Evolutionary conservation across 352 stramenopile species (phyloP), one percentile per base, ranked within the genome.

Genomic region (Sclerospora graminicola): DNA sequence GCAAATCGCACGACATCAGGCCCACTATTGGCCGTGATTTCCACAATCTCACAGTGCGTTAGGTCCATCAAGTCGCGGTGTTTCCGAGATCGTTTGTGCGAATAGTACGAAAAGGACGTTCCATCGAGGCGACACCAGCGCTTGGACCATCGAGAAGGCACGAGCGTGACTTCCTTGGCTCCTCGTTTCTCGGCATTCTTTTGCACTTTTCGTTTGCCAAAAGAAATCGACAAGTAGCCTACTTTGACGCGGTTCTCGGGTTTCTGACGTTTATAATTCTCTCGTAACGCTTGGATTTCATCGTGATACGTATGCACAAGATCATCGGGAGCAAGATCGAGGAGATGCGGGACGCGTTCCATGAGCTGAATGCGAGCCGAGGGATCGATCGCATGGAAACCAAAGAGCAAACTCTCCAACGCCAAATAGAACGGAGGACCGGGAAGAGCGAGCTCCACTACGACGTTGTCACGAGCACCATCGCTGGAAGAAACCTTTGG

Each of bases 261-360:
- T 16, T 73, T 69, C 34, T 88, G 73, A 0, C 78, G 75, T 41
- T 88, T 85, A 57, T 90, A 90, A 47, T 90, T 90, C 44, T 90
- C 78, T 19, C 78, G 79, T 9, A 90, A 52, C 5, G 82, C 60
- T 29, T 82, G 63, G 36, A 90, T 90, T 29, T 90, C 78, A 27
- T 90, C 78, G 53, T 88, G 76, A 46, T 90, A 90, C 15, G 78
- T 90, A 44, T 88, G 78, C 9, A 81, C 78, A 8, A 84, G 61
- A 43, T 90, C 78, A 34, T 87, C 78, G 36, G 80, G 78, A 8
- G 75, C 78, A 9, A 84, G 48, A 47, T 90, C 78, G 0, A 90
- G 51, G 14, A 90, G 45, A 9, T 54, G 76, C 5, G 78, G 78
- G 0, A 90, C 48, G 4, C 78, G 66, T 39, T 90, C 71, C 63